phyloP scores from a whole-genome alignment of 441 rosid species.

The Melianthus villosus region DNA sequence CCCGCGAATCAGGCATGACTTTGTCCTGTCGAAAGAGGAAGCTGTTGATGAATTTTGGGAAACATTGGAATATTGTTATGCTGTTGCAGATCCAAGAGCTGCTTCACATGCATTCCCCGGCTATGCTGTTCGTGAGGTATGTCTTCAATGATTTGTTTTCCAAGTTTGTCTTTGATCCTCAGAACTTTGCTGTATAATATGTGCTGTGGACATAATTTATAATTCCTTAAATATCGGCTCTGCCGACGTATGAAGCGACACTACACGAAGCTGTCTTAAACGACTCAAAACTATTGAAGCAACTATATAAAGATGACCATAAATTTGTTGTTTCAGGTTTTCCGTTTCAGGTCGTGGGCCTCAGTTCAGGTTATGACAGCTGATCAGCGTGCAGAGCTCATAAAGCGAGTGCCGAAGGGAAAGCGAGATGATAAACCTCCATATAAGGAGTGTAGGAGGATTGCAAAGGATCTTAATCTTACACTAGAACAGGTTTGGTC shows the following conservation, averaged over 20 bases:
- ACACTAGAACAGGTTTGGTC: conserved; percentile 65
- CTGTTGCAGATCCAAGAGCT: conserved; percentile 76
- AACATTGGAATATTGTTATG: conserved; percentile 85
- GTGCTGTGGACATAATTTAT: no score
- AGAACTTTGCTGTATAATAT: no score
- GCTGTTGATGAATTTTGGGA: conserved; percentile 94
- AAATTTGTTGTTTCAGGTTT: conserved; percentile 37
- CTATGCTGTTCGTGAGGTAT: conserved; percentile 81
- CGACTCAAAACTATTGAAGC: background rate
- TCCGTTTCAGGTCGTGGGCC: conserved; percentile 63
- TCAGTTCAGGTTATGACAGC: conserved; percentile 63
- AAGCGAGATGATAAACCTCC: conserved; percentile 40
- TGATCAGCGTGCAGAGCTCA: conserved; percentile 63
- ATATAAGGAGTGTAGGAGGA: conserved; percentile 59
- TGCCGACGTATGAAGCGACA: no score
- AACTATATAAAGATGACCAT: background rate
- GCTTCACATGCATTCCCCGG: conserved; percentile 90
- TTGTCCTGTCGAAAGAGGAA: conserved; percentile 49
- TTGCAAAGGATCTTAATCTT: conserved; percentile 70
- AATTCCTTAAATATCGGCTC: no score
- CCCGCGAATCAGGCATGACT: conserved; percentile 89
- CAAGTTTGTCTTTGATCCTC: no score
- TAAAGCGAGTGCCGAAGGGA: conserved; percentile 26
- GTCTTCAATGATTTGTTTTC: conserved; percentile 11
- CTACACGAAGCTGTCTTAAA: no score